phyloP scores from a whole-genome alignment of 2,329 filamentous ascomycete species.

The Botrytis aclada region DNA sequence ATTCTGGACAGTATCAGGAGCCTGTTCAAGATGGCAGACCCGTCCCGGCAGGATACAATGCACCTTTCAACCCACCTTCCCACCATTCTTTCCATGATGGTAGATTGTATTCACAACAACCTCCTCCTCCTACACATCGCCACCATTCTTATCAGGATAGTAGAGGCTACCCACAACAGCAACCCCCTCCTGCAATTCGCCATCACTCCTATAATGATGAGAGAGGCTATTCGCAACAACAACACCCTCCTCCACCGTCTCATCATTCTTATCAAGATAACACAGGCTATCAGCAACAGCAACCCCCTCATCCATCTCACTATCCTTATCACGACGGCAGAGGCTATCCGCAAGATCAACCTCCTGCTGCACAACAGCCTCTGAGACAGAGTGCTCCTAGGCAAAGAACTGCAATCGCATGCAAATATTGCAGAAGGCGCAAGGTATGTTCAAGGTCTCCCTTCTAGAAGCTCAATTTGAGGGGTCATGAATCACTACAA shows the following conservation, averaged over 20 bases:
- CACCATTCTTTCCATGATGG: slow-evolving; percentile 20
- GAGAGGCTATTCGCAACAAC: not conserved
- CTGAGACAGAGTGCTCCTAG: slow-evolving; percentile 51
- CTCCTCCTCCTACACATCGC: too few species aligned
- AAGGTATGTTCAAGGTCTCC: slow-evolving; percentile 45
- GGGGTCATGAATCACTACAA: not conserved
- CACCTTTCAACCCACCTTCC: not conserved
- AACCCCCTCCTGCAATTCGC: not conserved
- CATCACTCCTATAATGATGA: not conserved
- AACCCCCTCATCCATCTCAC: not conserved
- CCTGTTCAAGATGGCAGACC: not conserved
- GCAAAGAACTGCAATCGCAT: slow-evolving; percentile 59
- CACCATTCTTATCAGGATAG: not conserved
- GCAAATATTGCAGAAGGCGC: slow-evolving; percentile 56
- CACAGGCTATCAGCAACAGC: slow-evolving; percentile 12
- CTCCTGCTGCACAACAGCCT: slow-evolving; percentile 19
- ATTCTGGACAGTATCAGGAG: not conserved
- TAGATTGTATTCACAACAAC: slow-evolving; percentile 26
- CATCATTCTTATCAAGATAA: not conserved
- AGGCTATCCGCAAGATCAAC: slow-evolving; percentile 14
- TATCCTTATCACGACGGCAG: slow-evolving; percentile 23
- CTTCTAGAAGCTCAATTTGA: not conserved
- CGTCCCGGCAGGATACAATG: not conserved
- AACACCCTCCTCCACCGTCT: not conserved
- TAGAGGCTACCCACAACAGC: not conserved